A percentile compares a stretch with the other conserved stretches of the same genome.
Evolutionary conservation across 2,329 filamentous ascomycete genomes (phyloP).

Genomic region (Bipolaris cookei): DNA sequence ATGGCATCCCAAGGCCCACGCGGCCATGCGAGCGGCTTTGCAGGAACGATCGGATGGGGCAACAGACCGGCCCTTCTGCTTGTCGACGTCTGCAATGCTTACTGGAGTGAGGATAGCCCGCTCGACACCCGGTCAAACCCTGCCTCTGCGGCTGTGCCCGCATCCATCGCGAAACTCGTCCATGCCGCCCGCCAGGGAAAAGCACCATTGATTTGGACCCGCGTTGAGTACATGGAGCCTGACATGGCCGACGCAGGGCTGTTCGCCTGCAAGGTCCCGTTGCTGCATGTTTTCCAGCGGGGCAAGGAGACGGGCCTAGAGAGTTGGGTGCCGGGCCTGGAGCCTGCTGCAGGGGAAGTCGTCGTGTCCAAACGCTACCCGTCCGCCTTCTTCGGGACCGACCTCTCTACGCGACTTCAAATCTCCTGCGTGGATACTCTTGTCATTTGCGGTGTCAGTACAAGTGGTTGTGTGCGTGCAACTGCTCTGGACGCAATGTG

Average conservation of each 20-base stretch:
- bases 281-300: constrained; percentile 52
- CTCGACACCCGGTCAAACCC: constrained; percentile 52
- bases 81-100: constrained; percentile 57
- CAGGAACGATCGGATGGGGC: constrained; percentile 55
- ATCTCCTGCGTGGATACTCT: constrained; percentile 52
- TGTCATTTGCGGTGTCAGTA: constrained; percentile 58
- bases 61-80: constrained; percentile 52
- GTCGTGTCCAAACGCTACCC: constrained; percentile 55
- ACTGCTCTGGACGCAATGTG: constrained; percentile 56
- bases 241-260: constrained; percentile 56
- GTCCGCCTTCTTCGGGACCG: constrained; percentile 56
- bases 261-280: constrained; percentile 53
- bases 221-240: constrained; percentile 52
- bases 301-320: constrained; percentile 51
- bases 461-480: constrained; percentile 56
- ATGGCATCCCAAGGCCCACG: constrained; percentile 24
- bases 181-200: constrained; percentile 49
- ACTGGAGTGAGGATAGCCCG: constrained; percentile 53
- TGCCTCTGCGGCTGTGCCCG: constrained; percentile 45
- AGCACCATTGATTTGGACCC: constrained; percentile 55
- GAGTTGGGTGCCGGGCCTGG: constrained; percentile 50
- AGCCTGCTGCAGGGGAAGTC: constrained; percentile 43
- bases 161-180: constrained; percentile 51
- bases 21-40: constrained; percentile 41
- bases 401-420: constrained; percentile 51